Evolutionary conservation across 2,329 filamentous ascomycete genomes (phyloP).

Genomic region (Ceratocystis cubensis): DNA sequence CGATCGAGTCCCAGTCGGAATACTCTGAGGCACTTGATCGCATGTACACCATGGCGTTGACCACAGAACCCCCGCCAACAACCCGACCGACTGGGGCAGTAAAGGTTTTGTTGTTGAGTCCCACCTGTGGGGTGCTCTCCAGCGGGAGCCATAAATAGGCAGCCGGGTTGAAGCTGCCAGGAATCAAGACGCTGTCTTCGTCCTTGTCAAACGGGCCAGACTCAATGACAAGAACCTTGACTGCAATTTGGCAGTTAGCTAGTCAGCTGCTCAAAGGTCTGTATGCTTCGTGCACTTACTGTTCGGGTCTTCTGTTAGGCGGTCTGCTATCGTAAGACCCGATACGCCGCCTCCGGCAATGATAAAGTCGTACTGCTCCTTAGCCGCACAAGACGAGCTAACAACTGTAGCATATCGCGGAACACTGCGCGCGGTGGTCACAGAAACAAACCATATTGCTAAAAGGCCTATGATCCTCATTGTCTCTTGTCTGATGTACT

Average conservation of each 20-base stretch:
- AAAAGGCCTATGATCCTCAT: neutral
- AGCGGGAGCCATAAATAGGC: constrained; percentile 27
- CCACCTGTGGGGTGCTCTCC: constrained; percentile 24
- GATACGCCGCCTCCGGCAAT: constrained; percentile 30
- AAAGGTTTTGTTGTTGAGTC: constrained; percentile 24
- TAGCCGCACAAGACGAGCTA: constrained; percentile 6
- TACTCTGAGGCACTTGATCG: constrained; percentile 31
- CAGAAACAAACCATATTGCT: neutral
- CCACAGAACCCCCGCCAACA: constrained; percentile 31
- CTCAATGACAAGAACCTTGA: constrained; percentile 26
- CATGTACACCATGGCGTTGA: constrained; percentile 32
- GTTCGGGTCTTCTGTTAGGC: constrained; percentile 29
- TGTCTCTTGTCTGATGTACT: neutral
- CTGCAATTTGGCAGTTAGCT: constrained; percentile 16
- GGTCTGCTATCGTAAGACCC: constrained; percentile 29
- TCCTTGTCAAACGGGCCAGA: constrained; percentile 25
- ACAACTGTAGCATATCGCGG: constrained; percentile 16
- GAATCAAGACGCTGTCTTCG: constrained; percentile 26
- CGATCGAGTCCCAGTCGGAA: constrained; percentile 34
- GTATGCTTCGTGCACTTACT: constrained; percentile 19
- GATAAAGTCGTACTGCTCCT: constrained; percentile 26
- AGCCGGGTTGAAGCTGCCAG: constrained; percentile 26
- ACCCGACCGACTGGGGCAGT: constrained; percentile 25
- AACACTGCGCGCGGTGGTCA: neutral
- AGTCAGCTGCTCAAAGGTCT: too few relatives aligned